Conservation (phyloP, 768 basidiomycete species). For the Vishniacozyma victoriae region DNA sequence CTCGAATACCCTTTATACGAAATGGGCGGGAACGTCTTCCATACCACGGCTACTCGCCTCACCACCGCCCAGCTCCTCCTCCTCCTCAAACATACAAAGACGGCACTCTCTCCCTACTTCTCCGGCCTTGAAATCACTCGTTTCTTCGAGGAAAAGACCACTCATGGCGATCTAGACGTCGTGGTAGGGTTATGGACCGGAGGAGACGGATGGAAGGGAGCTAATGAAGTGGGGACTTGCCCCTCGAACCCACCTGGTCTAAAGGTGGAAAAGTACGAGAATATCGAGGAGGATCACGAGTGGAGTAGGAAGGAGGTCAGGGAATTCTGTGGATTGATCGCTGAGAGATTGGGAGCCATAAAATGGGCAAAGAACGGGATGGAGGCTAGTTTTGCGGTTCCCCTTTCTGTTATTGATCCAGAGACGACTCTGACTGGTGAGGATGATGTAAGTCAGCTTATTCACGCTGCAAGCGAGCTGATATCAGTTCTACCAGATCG, state of each 20-base stretch:
- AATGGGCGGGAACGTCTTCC: constrained; percentile 35
- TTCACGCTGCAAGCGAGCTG: background rate
- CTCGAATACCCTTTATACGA: background rate
- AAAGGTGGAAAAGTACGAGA: too few species aligned
- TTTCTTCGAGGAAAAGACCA: constrained; percentile 9
- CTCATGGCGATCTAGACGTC: constrained; percentile 37
- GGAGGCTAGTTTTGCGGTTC: constrained; percentile 15
- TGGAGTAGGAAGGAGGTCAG: background rate
- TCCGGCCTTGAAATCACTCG: background rate
- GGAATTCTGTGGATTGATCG: constrained; percentile 3
- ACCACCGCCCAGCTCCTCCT: constrained; percentile 11
- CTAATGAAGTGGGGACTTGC: constrained; percentile 9
- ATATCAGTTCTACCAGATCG: constrained; percentile 31
- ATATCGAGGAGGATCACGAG: background rate
- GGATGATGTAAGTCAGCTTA: constrained; percentile 11
- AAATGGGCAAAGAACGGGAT: constrained; percentile 18
- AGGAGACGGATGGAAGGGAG: background rate
- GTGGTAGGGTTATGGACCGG: constrained; percentile 1
- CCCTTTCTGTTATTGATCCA: constrained; percentile 4
- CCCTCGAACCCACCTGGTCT: constrained; percentile 1
- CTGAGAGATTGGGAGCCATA: constrained; percentile 1
- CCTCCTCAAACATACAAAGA: constrained; percentile 3
- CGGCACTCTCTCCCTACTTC: constrained; percentile 5
- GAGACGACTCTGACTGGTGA: background rate
- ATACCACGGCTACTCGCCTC: constrained; percentile 15